These are phyloP conservation scores for Exobasidium cylindrosporum DNA, from an alignment of 1,284 basidiomycete species.

Conservation along the genomic window DNA sequence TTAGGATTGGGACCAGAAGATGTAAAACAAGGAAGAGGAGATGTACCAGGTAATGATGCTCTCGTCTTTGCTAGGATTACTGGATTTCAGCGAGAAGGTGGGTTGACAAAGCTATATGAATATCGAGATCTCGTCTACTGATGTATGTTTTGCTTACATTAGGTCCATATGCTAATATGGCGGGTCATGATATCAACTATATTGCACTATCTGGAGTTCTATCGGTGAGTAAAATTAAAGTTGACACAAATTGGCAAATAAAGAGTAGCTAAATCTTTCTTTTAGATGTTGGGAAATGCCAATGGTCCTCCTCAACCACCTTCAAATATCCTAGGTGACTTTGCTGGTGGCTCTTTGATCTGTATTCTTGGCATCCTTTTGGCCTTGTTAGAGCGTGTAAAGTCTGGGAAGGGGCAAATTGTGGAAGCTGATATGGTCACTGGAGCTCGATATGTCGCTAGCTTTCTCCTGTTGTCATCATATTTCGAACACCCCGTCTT, in stretches of 20 bases:
- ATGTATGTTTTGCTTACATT: no score
- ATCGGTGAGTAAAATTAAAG: slow-evolving; percentile 48
- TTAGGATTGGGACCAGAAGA: slow-evolving; percentile 70
- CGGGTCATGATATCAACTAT: slow-evolving; percentile 76
- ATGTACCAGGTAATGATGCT: slow-evolving; percentile 52
- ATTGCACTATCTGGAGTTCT: slow-evolving; percentile 75
- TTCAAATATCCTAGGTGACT: slow-evolving; percentile 73
- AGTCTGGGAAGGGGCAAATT: slow-evolving; percentile 68
- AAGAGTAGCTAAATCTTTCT: background rate
- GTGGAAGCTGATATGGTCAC: slow-evolving; percentile 79
- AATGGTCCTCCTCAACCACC: slow-evolving; percentile 69
- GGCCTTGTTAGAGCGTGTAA: slow-evolving; percentile 68
- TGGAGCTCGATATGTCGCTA: slow-evolving; percentile 71
- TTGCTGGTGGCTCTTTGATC: slow-evolving; percentile 74
- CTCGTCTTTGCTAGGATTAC: slow-evolving; percentile 55
- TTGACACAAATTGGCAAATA: background rate
- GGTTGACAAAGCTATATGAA: background rate
- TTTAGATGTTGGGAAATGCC: slow-evolving; percentile 41
- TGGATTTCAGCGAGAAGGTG: slow-evolving; percentile 48
- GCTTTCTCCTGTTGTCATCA: slow-evolving; percentile 65
- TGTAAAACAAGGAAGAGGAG: slow-evolving; percentile 49
- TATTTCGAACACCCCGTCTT: slow-evolving; percentile 54
- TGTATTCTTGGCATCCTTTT: slow-evolving; percentile 73
- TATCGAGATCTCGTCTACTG: background rate
- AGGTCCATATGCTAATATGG: slow-evolving; percentile 52